Base-by-base conservation (phyloP, 225 moss, liverwort and hornwort species). In the Marchantia polymorpha region DNA sequence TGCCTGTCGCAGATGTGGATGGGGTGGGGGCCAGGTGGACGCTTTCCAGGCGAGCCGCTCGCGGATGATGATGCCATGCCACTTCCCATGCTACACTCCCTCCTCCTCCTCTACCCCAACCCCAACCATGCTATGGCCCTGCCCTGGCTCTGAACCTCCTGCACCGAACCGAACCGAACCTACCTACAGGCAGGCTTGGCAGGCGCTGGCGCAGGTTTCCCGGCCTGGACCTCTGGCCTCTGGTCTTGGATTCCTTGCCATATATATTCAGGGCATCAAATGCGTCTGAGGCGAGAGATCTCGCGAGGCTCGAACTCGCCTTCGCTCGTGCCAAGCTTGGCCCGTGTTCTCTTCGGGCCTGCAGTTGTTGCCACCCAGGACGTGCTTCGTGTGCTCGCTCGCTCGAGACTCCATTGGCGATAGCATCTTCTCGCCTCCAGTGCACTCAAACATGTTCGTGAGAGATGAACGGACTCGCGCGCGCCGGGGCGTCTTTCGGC, bases 1-100 rank as follows among this genome's bases (percentile, higher is more conserved):
- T 74, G 69, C 30, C 51, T 69, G 63, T 50, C 54, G 15, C 60
- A 16, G 72, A 73, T 64, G 80, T 72, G 73, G 56, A 73, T 74
- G 82, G 20, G 51, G 68, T 69, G 82, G 59, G 39, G 59, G 54
- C 60, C 51, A 53, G n/a, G 52, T 52, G 20, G 64, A 26, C 77
- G n/a, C 77, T 77, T 77, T 77, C 77, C 77, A 77, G 77, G 64
- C 77, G 64, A 61, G 77, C 77, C 26, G 30, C 13, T 59, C 15
- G 25, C 51, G 72, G 71, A 64, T 66, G 73, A 78, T 66, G 78
- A 78, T 73, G 61, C 48, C 39, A 22, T 51, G 49, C 27, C 39
- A 39, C 39, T 39, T 39, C 39, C 19, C 13, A 31, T 69, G 68
- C 68, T 69, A 69, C 39, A 48, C 20, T 4, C 3, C 50, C 31